Evolutionary conservation across 2,329 filamentous ascomycete genomes (phyloP).

Genomic region (Stachybotrys elegans): DNA sequence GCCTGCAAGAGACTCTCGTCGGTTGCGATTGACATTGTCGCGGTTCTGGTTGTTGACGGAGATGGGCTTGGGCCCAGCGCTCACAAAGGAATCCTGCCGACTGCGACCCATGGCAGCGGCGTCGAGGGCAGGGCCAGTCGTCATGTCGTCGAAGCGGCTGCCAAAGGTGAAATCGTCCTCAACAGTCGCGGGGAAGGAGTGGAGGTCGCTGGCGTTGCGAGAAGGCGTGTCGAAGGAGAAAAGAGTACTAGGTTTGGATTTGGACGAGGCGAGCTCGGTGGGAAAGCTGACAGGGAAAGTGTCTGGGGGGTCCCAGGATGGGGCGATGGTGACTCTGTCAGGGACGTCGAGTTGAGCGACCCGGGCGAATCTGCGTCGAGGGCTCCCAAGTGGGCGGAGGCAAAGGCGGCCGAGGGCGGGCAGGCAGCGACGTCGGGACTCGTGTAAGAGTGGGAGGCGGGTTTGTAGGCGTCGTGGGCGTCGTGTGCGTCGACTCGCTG

Average conservation of each 20-base stretch:
- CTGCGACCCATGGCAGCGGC: slow-evolving; percentile 49
- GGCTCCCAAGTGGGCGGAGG: slow-evolving; percentile 17
- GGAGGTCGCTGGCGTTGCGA: slow-evolving; percentile 9
- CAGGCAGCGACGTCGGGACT: slow-evolving; percentile 17
- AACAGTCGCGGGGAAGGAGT: slow-evolving; percentile 14
- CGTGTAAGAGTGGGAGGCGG: slow-evolving; percentile 15
- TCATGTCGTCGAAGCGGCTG: slow-evolving; percentile 42
- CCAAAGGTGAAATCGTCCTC: slow-evolving; percentile 20
- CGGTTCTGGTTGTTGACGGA: slow-evolving; percentile 61
- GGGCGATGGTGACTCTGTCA: slow-evolving; percentile 30
- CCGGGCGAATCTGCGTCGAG: slow-evolving; percentile 26
- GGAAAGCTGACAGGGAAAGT: slow-evolving; percentile 20
- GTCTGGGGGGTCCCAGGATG: slow-evolving; percentile 26
- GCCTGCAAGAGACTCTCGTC: slow-evolving; percentile 58
- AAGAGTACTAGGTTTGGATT: slow-evolving; percentile 32
- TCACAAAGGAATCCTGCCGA: slow-evolving; percentile 62
- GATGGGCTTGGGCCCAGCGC: slow-evolving; percentile 61
- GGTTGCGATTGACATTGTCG: slow-evolving; percentile 50
- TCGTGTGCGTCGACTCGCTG: too few species aligned
- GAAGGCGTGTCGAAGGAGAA: slow-evolving; percentile 20
- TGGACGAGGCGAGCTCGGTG: slow-evolving; percentile 19
- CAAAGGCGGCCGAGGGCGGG: too few species aligned
- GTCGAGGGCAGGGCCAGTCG: slow-evolving; percentile 54
- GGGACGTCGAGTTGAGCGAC: slow-evolving; percentile 27
- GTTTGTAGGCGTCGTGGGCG: slow-evolving; percentile 13